Percentiles rank a stretch among this genome's conserved stretches.
phyloP scores from a whole-genome alignment of 257 asterid genomes.

The Nyctanthes arbortristis region DNA sequence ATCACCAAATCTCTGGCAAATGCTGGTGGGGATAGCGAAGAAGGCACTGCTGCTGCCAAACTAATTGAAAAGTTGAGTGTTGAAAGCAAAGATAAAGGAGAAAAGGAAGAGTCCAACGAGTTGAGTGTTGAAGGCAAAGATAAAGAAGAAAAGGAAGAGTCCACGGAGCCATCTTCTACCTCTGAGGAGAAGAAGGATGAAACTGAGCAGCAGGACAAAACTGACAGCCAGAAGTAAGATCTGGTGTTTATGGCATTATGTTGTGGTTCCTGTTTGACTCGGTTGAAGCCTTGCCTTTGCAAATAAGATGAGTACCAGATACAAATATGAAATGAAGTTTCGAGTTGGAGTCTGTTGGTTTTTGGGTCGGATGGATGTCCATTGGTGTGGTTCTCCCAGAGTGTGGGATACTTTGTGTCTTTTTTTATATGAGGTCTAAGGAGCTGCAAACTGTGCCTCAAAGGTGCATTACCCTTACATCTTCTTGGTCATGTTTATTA shows the following conservation, averaged over 20 bases:
- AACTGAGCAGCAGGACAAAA: slow-evolving; percentile 36
- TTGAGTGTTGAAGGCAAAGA: too few relatives aligned
- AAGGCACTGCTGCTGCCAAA: slow-evolving; percentile 53
- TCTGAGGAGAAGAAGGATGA: slow-evolving; percentile 41
- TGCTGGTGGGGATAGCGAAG: slow-evolving; percentile 45
- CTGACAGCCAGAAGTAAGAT: slow-evolving; percentile 38
- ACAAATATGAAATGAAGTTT: slow-evolving; percentile 1
- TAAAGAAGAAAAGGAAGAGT: too few relatives aligned
- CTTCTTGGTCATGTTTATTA: background rate
- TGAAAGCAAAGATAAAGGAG: slow-evolving; percentile 48
- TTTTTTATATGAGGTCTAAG: slow-evolving; percentile 9
- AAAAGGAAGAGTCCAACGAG: slow-evolving; percentile 50
- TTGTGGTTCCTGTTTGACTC: slow-evolving; percentile 28
- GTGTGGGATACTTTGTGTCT: background rate
- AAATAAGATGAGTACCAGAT: slow-evolving; percentile 25
- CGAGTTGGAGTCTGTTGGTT: too few relatives aligned
- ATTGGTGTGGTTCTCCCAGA: slow-evolving; percentile 26
- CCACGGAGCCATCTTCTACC: slow-evolving; percentile 34
- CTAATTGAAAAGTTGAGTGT: slow-evolving; percentile 70
- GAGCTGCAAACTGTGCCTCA: slow-evolving; percentile 10
- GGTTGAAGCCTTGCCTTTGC: slow-evolving; percentile 32
- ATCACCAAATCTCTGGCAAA: slow-evolving; percentile 58
- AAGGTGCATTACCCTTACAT: slow-evolving; percentile 27
- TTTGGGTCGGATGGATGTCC: slow-evolving; percentile 21
- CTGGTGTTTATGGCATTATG: slow-evolving; percentile 19